Conservation (phyloP, 225 moss, liverwort and hornwort genomes). For the Straminergon stramineum region DNA sequence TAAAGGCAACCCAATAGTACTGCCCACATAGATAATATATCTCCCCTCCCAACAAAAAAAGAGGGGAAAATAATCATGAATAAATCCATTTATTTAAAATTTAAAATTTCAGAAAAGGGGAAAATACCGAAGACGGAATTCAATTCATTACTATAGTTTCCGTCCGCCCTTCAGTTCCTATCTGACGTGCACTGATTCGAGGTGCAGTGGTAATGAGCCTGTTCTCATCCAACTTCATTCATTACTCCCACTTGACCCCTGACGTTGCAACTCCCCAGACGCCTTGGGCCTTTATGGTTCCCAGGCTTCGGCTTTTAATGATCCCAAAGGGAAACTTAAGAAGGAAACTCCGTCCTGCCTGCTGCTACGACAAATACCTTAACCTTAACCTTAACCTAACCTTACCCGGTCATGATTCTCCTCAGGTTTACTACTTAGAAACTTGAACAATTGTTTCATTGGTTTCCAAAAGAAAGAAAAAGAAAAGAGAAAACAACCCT, state of each 20-base stretch:
- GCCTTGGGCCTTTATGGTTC: slow-evolving; percentile 4
- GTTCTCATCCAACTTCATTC: slow-evolving; percentile 22
- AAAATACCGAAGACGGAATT: no score
- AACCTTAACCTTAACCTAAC: no score
- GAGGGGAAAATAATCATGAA: no score
- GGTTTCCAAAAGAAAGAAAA: no score
- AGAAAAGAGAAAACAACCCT: no score
- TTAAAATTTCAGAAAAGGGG: background rate
- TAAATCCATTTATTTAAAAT: no score
- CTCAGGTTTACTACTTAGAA: background rate
- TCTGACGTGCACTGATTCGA: slow-evolving; percentile 23
- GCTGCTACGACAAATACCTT: background rate
- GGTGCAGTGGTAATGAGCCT: background rate
- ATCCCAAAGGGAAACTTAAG: no score
- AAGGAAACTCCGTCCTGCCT: background rate
- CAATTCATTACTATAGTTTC: background rate
- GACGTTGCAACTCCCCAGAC: slow-evolving; percentile 15
- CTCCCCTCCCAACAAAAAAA: background rate
- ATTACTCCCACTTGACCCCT: background rate
- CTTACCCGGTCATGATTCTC: background rate
- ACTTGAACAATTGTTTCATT: background rate
- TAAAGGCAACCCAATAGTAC: background rate
- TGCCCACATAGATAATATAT: background rate
- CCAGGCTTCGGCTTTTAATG: slow-evolving; percentile 16
- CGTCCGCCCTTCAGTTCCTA: background rate